Evolutionary conservation across 2,329 filamentous ascomycete genomes (phyloP).

Genomic region (Lachnellula arida): DNA sequence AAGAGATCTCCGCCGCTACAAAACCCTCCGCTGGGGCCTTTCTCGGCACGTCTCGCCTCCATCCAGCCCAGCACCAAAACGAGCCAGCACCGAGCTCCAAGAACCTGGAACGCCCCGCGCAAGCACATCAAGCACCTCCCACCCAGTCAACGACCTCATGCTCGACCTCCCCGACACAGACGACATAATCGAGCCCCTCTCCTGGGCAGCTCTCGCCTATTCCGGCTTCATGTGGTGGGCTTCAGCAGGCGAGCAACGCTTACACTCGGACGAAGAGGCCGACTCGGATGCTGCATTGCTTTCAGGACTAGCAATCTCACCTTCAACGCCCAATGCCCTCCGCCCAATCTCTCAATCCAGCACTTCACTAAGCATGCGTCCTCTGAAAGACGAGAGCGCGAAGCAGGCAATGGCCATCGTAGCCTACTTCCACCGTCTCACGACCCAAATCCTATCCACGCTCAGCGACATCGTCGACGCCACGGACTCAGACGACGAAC

Average conservation of each 20-base stretch:
- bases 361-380: constrained; percentile 17
- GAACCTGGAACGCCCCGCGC: constrained; percentile 22
- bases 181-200: constrained; percentile 55
- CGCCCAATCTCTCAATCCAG: constrained; percentile 37
- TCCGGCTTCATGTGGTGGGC: constrained; percentile 89
- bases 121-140: constrained; percentile 21
- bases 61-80: constrained; percentile 11
- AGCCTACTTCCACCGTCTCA: constrained; percentile 76
- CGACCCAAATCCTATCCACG: constrained; percentile 58
- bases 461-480: constrained; percentile 57
- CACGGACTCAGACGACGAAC: constrained; percentile 32
- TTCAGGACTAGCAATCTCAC: constrained; percentile 43
- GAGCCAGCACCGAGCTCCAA: constrained; percentile 8
- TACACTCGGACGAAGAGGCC: constrained; percentile 57
- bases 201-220: constrained; percentile 73
- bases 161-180: constrained; percentile 47
- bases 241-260: constrained; percentile 68
- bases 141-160: constrained; percentile 35
- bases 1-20: constrained; percentile 79
- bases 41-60: constrained; percentile 33
- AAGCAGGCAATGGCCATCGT: constrained; percentile 65
- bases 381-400: constrained; percentile 34
- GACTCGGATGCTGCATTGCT: constrained; percentile 51
- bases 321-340: constrained; percentile 18
- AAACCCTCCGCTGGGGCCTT: constrained; percentile 61